phyloP scores from a whole-genome alignment of 2,329 filamentous ascomycete species.

The Lecanosticta acicola region DNA sequence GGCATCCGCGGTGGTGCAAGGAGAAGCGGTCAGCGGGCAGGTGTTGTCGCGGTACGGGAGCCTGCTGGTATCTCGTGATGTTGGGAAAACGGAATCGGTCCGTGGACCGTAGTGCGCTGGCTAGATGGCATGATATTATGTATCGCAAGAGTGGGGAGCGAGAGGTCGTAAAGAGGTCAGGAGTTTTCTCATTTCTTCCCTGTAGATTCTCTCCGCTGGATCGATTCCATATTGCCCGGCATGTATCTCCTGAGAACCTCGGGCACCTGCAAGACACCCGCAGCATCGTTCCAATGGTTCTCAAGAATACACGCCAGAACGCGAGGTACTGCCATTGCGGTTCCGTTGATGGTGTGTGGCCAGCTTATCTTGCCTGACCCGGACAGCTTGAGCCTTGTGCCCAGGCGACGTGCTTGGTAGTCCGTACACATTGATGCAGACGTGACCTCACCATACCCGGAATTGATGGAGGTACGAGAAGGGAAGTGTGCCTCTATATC shows the following conservation, averaged over 20 bases:
- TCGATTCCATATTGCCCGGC: conserved; percentile 35
- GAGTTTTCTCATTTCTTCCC: not conserved
- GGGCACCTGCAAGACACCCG: conserved; percentile 65
- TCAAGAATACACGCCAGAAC: conserved; percentile 86
- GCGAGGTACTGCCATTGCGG: conserved; percentile 82
- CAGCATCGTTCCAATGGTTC: conserved; percentile 75
- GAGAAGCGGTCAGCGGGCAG: too few species aligned
- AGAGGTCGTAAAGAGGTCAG: too few species aligned
- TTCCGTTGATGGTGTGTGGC: conserved; percentile 90
- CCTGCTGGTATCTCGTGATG: too few species aligned
- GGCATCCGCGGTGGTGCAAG: too few species aligned
- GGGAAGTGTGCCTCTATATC: conserved; percentile 97
- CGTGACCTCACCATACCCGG: conserved; percentile 90
- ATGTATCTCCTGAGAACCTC: conserved; percentile 78
- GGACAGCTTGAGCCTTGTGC: conserved; percentile 60
- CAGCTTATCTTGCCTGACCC: conserved; percentile 57
- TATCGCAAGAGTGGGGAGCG: too few species aligned
- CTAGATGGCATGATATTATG: too few species aligned
- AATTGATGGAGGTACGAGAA: conserved; percentile 59
- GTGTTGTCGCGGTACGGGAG: too few species aligned
- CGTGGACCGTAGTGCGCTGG: too few species aligned
- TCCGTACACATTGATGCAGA: conserved; percentile 88
- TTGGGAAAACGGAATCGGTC: too few species aligned
- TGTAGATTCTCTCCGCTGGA: conserved; percentile 1
- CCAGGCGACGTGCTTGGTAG: conserved; percentile 80